phyloP scores from a whole-genome alignment of 129 eudicot genomes.

The Centrapalus pauciflorus region DNA sequence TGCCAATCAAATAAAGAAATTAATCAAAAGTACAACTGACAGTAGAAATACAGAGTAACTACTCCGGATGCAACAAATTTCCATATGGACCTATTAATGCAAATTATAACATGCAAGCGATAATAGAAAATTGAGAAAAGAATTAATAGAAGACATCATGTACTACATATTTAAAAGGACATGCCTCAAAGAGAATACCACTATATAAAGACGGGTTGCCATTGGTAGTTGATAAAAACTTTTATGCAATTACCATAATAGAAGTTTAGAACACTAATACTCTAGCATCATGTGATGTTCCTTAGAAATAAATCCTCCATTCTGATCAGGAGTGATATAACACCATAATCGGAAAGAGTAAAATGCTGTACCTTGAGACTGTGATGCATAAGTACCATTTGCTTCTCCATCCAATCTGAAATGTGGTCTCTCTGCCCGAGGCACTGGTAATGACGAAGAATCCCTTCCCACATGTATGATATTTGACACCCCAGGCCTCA shows the following conservation, averaged over 20 bases:
- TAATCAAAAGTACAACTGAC: neutral
- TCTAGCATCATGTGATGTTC: slow-evolving; percentile 5
- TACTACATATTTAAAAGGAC: too few relatives aligned
- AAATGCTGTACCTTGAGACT: slow-evolving; percentile 54
- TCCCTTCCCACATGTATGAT: slow-evolving; percentile 41
- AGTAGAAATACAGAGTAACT: neutral
- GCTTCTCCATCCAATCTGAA: slow-evolving; percentile 61
- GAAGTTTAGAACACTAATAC: neutral
- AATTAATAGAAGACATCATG: too few relatives aligned
- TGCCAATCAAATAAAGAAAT: neutral
- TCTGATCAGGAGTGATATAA: neutral
- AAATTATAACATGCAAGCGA: neutral
- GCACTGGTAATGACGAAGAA: slow-evolving; percentile 28
- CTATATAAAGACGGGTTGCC: too few relatives aligned
- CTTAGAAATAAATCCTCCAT: neutral
- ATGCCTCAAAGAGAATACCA: too few relatives aligned
- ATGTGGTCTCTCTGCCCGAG: slow-evolving; percentile 60
- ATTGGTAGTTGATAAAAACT: too few relatives aligned
- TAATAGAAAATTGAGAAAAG: neutral
- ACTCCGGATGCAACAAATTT: neutral
- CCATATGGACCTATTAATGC: neutral
- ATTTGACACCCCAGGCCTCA: slow-evolving; percentile 53
- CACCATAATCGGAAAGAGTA: neutral
- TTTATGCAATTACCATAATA: too few relatives aligned
- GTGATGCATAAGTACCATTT: slow-evolving; percentile 54